Evolutionary conservation across 768 basidiomycete genomes (phyloP).

Genomic region (Psilocybe cyanescens): DNA sequence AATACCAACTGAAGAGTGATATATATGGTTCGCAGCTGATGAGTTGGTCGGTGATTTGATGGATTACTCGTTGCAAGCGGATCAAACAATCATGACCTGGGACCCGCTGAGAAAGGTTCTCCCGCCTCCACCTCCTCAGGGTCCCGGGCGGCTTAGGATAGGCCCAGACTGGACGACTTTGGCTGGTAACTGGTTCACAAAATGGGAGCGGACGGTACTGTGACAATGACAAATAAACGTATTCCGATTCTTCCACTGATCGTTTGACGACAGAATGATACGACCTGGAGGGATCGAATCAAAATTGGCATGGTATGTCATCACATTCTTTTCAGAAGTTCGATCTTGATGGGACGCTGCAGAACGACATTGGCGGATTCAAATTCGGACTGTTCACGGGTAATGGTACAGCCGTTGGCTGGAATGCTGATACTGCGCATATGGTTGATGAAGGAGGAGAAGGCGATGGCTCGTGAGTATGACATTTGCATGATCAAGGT

Average conservation of each 20-base stretch:
- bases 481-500: neutral
- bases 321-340: neutral
- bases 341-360: neutral
- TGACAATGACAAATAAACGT: neutral
- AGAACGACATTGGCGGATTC: slow-evolving; percentile 40
- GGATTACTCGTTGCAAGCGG: slow-evolving; percentile 39
- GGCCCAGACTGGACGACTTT: slow-evolving; percentile 43
- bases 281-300: slow-evolving; percentile 37
- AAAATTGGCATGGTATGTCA: slow-evolving; percentile 38
- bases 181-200: slow-evolving; percentile 43
- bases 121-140: slow-evolving; percentile 37
- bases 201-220: slow-evolving; percentile 42
- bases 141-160: slow-evolving; percentile 37
- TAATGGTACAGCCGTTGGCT: slow-evolving; percentile 38
- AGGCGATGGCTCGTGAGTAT: slow-evolving; percentile 33
- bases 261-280: slow-evolving; percentile 30
- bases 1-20: neutral
- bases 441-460: slow-evolving; percentile 40
- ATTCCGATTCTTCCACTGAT: neutral
- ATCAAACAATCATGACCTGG: slow-evolving; percentile 45
- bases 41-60: slow-evolving; percentile 42
- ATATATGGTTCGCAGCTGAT: slow-evolving; percentile 28
- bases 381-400: slow-evolving; percentile 41
- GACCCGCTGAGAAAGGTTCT: slow-evolving; percentile 41
- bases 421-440: slow-evolving; percentile 42